phyloP scores from a whole-genome alignment of 202 grass and related monocot species.

The Dendrocalamus latiflorus region DNA sequence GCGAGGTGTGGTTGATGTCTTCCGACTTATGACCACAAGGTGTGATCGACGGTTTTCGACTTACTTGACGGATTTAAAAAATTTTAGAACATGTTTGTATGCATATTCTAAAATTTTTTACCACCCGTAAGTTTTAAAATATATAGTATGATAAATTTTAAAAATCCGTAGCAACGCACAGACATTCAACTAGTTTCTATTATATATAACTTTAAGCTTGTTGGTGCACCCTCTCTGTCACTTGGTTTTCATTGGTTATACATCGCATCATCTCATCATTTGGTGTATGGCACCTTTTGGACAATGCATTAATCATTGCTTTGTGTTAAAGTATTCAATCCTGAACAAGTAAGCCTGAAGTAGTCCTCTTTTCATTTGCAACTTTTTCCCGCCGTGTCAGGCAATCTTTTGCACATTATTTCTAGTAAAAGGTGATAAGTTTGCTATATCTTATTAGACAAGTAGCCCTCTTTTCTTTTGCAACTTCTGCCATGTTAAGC shows the following conservation, averaged over 20 bases:
- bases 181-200: not conserved
- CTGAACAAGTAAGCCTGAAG: not conserved
- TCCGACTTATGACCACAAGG: too few species aligned
- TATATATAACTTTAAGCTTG: not conserved
- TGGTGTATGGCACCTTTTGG: not conserved
- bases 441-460: not conserved
- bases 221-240: not conserved
- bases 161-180: too few species aligned
- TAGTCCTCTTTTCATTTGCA: not conserved
- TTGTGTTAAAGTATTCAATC: slow-evolving; percentile 1
- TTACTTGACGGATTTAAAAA: too few species aligned
- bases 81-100: too few species aligned
- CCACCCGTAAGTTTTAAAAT: too few species aligned
- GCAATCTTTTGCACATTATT: not conserved
- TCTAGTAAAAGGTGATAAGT: not conserved
- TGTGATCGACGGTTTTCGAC: too few species aligned
- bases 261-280: slow-evolving; percentile 1
- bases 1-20: too few species aligned
- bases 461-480: not conserved
- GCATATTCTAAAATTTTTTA: too few species aligned
- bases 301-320: not conserved
- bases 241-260: not conserved
- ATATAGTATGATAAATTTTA: too few species aligned
- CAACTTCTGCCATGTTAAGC: not conserved
- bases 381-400: not conserved